Evolutionary conservation across 768 basidiomycete genomes (phyloP), one percentile per base, ranked within the genome.

Genomic region (Mycena crocata): DNA sequence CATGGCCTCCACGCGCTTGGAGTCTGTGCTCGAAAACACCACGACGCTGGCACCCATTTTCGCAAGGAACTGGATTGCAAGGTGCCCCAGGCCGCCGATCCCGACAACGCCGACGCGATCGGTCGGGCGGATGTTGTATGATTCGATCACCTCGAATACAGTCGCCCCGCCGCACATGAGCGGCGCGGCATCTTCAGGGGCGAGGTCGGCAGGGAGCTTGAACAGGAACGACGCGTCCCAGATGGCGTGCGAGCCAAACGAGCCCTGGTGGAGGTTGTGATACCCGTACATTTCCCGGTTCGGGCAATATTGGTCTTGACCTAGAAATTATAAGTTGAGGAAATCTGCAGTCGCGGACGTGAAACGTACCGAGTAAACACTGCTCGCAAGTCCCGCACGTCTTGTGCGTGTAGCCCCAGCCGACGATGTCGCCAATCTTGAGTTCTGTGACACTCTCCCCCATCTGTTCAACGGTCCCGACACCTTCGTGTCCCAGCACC

Each of bases 401-500:
- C 28, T 73, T 52, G 57, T 80, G 80, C n/a, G 74, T 67, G 56
- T 61, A 60, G 1, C 67, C 67, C 67, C 66, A 68, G 23, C 67
- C 62, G 0, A 68, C 67, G 17, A 64, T 19, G 39, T 69, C 68
- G 17, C 68, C 68, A 54, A 69, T 48, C 8, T 49, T 57, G 34
- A 69, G 52, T 21, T 24, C 23, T 6, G n/a, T 30, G 37, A 69
- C 67, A 2, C 21, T 23, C 5, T 60, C 52, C 4, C 67, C 67
- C 15, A 64, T 26, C 39, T 64, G 48, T n/a, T 60, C 19, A n/a
- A 64, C 54, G 19, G 40, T 64, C 35, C 45, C 64, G 21, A 30
- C 60, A 0, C 62, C 48, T 2, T 82, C 82, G 34, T 83, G 82
- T 2, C 82, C 80, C 17, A 83, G 75, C 5, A 78, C 80, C 68